Evolutionary conservation across 441 rosid species (phyloP).

Genomic region (Manihot esculenta): DNA sequence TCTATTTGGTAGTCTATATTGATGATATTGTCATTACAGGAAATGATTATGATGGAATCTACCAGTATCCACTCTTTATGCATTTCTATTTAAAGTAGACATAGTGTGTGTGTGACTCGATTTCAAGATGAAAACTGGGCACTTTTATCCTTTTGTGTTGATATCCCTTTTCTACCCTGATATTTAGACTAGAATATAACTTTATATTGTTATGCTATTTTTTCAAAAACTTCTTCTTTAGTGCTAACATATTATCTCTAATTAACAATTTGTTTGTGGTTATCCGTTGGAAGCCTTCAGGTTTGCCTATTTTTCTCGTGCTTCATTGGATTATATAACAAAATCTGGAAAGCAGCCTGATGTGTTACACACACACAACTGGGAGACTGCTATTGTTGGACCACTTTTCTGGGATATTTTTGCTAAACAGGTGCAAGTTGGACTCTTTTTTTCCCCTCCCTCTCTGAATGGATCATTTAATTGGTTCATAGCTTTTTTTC

Average conservation of each 20-base stretch:
- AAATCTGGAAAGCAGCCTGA: conserved; percentile 87
- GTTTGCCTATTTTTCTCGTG: conserved; percentile 83
- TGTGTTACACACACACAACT: conserved; percentile 76
- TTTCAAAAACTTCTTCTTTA: not conserved
- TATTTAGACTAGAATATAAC: not conserved
- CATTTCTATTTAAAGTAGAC: too few species aligned
- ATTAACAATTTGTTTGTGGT: conserved; percentile 12
- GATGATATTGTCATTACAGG: too few species aligned
- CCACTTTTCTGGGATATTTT: conserved; percentile 90
- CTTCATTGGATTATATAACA: conserved; percentile 78
- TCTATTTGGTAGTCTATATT: too few species aligned
- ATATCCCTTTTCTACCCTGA: not conserved
- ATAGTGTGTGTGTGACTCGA: too few species aligned
- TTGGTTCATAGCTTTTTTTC: not conserved
- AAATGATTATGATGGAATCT: too few species aligned
- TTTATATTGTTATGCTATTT: not conserved
- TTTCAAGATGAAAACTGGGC: not conserved
- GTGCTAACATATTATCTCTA: conserved; percentile 7
- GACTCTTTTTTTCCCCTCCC: not conserved
- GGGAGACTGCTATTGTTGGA: conserved; percentile 85
- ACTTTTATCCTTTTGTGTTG: not conserved
- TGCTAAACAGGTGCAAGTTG: conserved; percentile 55
- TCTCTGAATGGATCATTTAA: not conserved
- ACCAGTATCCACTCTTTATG: too few species aligned
- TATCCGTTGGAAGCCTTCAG: conserved; percentile 37